These are phyloP conservation scores for Sphaceloma murrayae DNA, from an alignment of 2,329 filamentous ascomycete species.

Conservation along the genomic window DNA sequence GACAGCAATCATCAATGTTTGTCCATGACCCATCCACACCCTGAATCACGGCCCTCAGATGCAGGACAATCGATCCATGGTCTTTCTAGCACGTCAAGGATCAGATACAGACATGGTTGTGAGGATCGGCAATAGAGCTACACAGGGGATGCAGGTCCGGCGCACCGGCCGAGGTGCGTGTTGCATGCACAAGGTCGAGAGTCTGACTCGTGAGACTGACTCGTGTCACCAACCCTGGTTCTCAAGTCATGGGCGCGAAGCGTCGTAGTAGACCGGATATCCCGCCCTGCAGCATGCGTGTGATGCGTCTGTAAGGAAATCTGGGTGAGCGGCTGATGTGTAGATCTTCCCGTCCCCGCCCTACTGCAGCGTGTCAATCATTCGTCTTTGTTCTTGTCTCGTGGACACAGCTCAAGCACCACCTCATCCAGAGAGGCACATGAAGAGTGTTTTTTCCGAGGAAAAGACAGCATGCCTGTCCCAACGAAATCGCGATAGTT, in stretches of 20 bases:
- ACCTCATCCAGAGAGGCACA: too few relatives aligned
- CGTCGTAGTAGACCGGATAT: constrained; percentile 8
- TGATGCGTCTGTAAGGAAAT: constrained; percentile 14
- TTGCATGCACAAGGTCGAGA: constrained; percentile 6
- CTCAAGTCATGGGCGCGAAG: constrained; percentile 6
- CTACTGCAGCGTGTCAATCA: constrained; percentile 3
- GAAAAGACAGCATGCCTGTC: too few relatives aligned
- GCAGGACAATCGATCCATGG: too few relatives aligned
- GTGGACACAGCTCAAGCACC: constrained; percentile 3
- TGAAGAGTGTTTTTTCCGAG: too few relatives aligned
- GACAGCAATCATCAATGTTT: too few relatives aligned
- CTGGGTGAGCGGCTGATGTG: constrained; percentile 14
- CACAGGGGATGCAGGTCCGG: constrained; percentile 12
- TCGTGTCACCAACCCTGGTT: constrained; percentile 11
- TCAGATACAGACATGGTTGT: background rate
- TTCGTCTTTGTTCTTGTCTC: constrained; percentile 7
- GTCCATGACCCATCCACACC: too few relatives aligned
- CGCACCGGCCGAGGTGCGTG: constrained; percentile 14
- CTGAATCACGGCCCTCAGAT: too few relatives aligned
- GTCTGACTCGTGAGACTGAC: constrained; percentile 2
- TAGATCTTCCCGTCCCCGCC: constrained; percentile 15
- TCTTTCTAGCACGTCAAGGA: background rate
- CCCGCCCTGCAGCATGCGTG: constrained; percentile 14
- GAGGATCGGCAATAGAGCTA: constrained; percentile 7
- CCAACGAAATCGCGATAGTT: too few relatives aligned